Conservation (phyloP, 2,329 filamentous ascomycete genomes). For the Colletotrichum siamense region DNA sequence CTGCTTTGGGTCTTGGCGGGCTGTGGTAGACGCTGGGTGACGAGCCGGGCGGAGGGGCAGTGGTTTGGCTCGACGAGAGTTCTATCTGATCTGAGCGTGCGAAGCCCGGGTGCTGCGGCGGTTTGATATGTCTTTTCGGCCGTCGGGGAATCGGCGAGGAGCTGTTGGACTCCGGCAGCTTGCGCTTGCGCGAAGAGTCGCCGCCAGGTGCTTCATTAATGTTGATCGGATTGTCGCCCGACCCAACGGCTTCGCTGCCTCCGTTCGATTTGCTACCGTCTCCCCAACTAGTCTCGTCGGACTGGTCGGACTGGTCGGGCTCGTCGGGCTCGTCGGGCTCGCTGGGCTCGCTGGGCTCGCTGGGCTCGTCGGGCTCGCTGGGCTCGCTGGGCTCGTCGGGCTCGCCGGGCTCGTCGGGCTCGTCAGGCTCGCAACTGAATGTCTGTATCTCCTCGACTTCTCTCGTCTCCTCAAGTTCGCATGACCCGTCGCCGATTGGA, state of each 20-base stretch:
- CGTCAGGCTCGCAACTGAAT: background rate
- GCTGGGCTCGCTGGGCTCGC: too few relatives aligned
- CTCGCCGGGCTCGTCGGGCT: background rate
- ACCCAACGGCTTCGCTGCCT: background rate
- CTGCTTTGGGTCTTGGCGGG: background rate
- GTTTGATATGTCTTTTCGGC: background rate
- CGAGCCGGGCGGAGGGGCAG: background rate
- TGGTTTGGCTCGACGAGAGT: background rate
- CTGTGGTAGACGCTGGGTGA: background rate
- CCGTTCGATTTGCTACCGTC: background rate
- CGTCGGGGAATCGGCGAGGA: background rate
- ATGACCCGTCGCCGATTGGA: background rate
- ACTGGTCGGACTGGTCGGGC: background rate
- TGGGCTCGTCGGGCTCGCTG: too few relatives aligned
- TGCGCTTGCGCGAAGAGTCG: background rate
- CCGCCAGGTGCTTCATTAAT: background rate
- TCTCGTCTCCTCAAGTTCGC: background rate
- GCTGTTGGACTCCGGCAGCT: background rate
- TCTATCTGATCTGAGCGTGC: background rate
- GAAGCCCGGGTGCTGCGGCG: background rate
- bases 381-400: too few relatives aligned
- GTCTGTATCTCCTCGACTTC: background rate
- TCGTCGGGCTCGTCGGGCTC: background rate
- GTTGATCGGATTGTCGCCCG: background rate
- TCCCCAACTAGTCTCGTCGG: background rate